Conservation (phyloP, 1,284 basidiomycete species). For the Quambalaria eucalypti region DNA sequence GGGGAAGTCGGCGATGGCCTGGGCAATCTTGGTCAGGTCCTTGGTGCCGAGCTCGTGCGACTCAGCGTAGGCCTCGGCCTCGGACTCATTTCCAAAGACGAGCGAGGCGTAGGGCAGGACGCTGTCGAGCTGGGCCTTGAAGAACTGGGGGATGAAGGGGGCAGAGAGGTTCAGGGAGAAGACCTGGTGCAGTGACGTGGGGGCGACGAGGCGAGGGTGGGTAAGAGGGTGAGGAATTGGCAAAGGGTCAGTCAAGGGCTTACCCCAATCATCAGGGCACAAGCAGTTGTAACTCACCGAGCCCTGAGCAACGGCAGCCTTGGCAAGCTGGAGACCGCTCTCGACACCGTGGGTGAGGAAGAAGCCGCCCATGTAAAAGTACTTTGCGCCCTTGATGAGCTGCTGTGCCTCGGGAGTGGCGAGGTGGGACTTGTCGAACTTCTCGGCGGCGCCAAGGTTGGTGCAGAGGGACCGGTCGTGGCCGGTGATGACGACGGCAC, state of each 20-base stretch:
- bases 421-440: conserved; percentile 73
- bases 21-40: conserved; percentile 39
- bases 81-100: conserved; percentile 72
- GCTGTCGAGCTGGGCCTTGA: conserved; percentile 54
- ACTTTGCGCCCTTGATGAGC: conserved; percentile 69
- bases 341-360: conserved; percentile 89
- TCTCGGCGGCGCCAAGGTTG: conserved; percentile 78
- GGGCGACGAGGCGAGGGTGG: neutral
- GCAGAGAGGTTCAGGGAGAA: conserved; percentile 80
- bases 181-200: conserved; percentile 3
- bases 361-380: conserved; percentile 92
- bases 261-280: neutral
- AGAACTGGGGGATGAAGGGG: conserved; percentile 95
- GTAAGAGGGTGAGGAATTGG: neutral
- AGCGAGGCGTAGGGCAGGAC: conserved; percentile 41
- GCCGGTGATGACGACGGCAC: conserved; percentile 88
- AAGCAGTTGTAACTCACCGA: conserved; percentile 56
- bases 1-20: conserved; percentile 37
- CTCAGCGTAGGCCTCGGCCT: conserved; percentile 77
- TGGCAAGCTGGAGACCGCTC: conserved; percentile 65
- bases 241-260: neutral
- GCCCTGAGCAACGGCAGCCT: conserved; percentile 65
- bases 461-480: conserved; percentile 91
- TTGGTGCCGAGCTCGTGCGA: conserved; percentile 49
- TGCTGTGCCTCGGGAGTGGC: conserved; percentile 66